Base-by-base conservation (phyloP, 345 rosid species). In the Salix caprea region DNA sequence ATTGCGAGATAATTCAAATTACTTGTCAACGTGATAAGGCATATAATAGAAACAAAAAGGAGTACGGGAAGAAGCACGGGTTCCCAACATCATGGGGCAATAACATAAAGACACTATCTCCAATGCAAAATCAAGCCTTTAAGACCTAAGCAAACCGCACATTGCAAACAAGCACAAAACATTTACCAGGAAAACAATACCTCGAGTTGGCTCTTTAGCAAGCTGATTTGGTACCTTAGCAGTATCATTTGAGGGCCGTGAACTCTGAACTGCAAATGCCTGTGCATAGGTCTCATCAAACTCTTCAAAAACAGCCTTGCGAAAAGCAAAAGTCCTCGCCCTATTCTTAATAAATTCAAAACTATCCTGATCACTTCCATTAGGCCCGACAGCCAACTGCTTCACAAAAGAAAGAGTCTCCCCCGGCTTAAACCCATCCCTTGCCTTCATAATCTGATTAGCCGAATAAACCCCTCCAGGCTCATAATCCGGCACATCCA, bases 251-350 rank as follows among this genome's bases (percentile, higher is more conserved):
- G 88, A 80, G 74, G 82, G 50, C 66, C 86, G 90, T 5, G 83
- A 37, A 4, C 89, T 76, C 70, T 82, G 97, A 39, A 81, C 86
- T n/a, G 97, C 97, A 77, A 96, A 96, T n/a, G 99, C 99, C 82
- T 96, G 96, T 3, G 97, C 92, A 82, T 96, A 94, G 0, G 99
- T 96, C 90, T 92, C 97, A 81, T 94, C 99, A 82, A 86, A 92
- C 94, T 96, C 97, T 90, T 94, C 98, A 79, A 92, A 96, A 50
- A 89, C 85, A 14, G 97, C 93, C 88, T 82, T 96, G 48, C 98
- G 93, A 10, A 91, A 85, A 75, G 93, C 87, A 84, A 39, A 81
- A 81, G 88, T 85, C 30, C 87, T 83, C 28, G 98, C 92, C 81
- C 78, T 96, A 77, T 89, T 86, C 85, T 87, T 89, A 32, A 87